Evolutionary conservation across 192 early-diverging fungal species (phyloP).

Genomic region (Allomyces javanicus): DNA sequence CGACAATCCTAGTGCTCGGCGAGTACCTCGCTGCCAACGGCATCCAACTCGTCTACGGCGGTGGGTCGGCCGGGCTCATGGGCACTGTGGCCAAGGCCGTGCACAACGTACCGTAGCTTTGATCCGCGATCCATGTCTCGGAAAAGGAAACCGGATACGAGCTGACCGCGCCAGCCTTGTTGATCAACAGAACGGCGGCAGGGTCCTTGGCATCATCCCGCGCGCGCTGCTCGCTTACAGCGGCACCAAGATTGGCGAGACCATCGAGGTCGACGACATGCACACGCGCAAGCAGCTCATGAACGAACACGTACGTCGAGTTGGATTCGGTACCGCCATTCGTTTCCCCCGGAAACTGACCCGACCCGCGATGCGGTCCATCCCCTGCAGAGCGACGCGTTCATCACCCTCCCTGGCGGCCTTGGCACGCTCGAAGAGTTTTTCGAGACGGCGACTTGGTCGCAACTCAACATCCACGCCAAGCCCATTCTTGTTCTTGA

Average conservation of each 20-base stretch:
- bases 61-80: constrained; percentile 56
- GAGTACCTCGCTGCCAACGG: background rate
- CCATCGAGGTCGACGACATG: constrained; percentile 57
- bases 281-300: constrained; percentile 61
- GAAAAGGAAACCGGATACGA: background rate
- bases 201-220: constrained; percentile 59
- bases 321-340: background rate
- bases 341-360: background rate
- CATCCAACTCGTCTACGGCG: constrained; percentile 12
- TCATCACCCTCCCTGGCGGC: constrained; percentile 72
- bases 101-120: constrained; percentile 6
- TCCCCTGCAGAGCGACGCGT: constrained; percentile 30
- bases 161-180: background rate
- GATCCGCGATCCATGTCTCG: background rate
- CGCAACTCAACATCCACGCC: constrained; percentile 51
- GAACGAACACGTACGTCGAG: constrained; percentile 29
- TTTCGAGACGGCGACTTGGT: constrained; percentile 62
- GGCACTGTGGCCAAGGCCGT: constrained; percentile 55
- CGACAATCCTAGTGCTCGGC: background rate
- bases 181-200: constrained; percentile 20
- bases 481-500: constrained; percentile 68
- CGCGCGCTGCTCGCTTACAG: constrained; percentile 33
- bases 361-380: background rate
- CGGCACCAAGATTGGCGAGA: constrained; percentile 21
- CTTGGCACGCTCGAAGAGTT: constrained; percentile 77